Conservation (phyloP, 805 yeast genomes). For the Blastobotrys parvus region DNA sequence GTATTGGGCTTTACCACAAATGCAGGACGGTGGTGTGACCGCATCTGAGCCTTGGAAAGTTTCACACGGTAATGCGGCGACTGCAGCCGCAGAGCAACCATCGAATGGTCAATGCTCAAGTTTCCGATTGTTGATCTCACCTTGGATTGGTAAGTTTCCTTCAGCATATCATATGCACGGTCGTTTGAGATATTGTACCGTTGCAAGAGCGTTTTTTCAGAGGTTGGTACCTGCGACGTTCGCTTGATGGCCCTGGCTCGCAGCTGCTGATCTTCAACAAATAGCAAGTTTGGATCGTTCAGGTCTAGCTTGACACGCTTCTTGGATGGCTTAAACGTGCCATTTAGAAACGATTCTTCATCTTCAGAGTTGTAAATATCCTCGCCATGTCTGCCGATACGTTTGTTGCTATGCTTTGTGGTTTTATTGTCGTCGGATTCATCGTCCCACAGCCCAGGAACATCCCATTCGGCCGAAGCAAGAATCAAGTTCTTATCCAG, state of each 20-base stretch:
- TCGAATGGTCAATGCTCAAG: slow-evolving; percentile 81
- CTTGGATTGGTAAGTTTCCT: slow-evolving; percentile 81
- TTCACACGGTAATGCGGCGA: slow-evolving; percentile 84
- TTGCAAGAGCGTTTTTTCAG: slow-evolving; percentile 44
- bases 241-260: slow-evolving; percentile 2
- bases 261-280: slow-evolving; percentile 38
- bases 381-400: background rate
- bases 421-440: background rate
- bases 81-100: slow-evolving; percentile 80
- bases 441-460: slow-evolving; percentile 29
- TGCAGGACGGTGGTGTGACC: slow-evolving; percentile 73
- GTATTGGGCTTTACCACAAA: slow-evolving; percentile 75
- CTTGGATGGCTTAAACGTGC: slow-evolving; percentile 32
- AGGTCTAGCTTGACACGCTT: slow-evolving; percentile 49
- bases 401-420: background rate
- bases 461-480: slow-evolving; percentile 76
- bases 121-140: slow-evolving; percentile 90
- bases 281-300: slow-evolving; percentile 77
- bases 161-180: slow-evolving; percentile 69
- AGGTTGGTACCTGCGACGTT: slow-evolving; percentile 36
- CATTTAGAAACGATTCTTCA: slow-evolving; percentile 70
- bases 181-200: slow-evolving; percentile 87
- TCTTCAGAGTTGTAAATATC: slow-evolving; percentile 24
- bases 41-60: slow-evolving; percentile 53
- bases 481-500: slow-evolving; percentile 33